Evolutionary conservation across 1,284 basidiomycete genomes (phyloP), one percentile per base, ranked within the genome.

Genomic region (Gomphus bonarii): DNA sequence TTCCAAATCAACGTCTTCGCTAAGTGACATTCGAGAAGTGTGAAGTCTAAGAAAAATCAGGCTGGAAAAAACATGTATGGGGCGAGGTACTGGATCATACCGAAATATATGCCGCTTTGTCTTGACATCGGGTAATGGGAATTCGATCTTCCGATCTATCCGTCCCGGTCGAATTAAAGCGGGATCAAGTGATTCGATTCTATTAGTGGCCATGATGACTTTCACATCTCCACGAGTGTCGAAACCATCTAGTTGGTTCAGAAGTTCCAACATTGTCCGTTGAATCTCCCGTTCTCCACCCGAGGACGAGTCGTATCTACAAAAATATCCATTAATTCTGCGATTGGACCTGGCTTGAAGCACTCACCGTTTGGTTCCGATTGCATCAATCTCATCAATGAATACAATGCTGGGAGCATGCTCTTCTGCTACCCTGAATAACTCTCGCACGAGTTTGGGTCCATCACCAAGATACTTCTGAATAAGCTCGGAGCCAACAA

Each of bases 401-500:
- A 99, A 99, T 40, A 99, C 92, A 62, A 99, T 99, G 77, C 94
- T 95, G 3, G 97, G 95, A 11, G 95, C 91, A 67, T 98, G 90
- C 68, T 98, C 95, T 71, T 97, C 95, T 9, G 97, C 97, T 5
- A 97, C 88, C 59, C 94, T 82, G 80, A 99, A 99, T 43, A 98
- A 76, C 67, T 99, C 95, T 59, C 97, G 85, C 16, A 99, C 97
- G 50, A 99, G 84, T 73, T 98, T 99, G 48, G 95, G 95, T n/a
- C 97, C 97, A 65, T 99, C 97, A 66, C 97, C 97, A 48, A 99
- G 87, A 69, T 98, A 99, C 70, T 99, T 99, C 74, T 99, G 95
- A 63, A 99, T 98, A 52, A 99, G 83, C 69, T 99, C 97, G 7
- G 94, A 97, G 30, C 97, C 97, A 54, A 98, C 95, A 51, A 99